Base-by-base conservation (phyloP, 768 basidiomycete genomes). In the Austroboletus festivus region DNA sequence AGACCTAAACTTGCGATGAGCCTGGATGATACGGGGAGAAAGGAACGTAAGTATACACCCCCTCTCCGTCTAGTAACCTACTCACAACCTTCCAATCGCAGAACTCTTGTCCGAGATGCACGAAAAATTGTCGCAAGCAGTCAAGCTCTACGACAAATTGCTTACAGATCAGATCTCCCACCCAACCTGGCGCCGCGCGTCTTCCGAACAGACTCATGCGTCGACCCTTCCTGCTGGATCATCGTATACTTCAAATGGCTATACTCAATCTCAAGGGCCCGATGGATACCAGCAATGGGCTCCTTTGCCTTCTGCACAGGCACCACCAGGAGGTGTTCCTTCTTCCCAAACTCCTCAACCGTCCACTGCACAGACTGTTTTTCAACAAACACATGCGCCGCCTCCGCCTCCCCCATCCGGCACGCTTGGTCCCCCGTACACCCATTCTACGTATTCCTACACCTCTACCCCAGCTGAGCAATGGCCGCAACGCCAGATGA, bases 51-150 rank as follows among this genome's bases (percentile, higher is more conserved):
- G 80, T 71, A 4, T 65, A 65, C 19, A 34, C 15, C 40, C 8
- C 48, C 48, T 1, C 8, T 52, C 8, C 4, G 3, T 30, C n/a
- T 33, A 38, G 1, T 19, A 30, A 16, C 10, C 11, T 20, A 21
- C 15, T 40, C 15, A 19, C 42, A 40, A 2, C 28, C 31, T 16
- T 24, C 34, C 30, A 6, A 61, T 11, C 10, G 5, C 19, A 93
- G 93, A 93, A 66, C 76, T 94, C 63, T 72, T 99, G 30, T 74
- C 82, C 7, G 93, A 97, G 42, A 97, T 98, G 93, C 89, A 97
- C 58, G 86, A 88, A 40, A 95, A 97, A 68, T 68, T 99, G 10
- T 89, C 91, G 1, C 82, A 95, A 64, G 93, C 91, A 0, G 92
- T 97, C 38, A 86, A 88, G 62, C 71, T 96, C 4, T 98, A 97